Percentiles rank a stretch among this genome's conserved stretches.
Evolutionary conservation across 768 basidiomycete species (phyloP).

Genomic region (Russula foetens): DNA sequence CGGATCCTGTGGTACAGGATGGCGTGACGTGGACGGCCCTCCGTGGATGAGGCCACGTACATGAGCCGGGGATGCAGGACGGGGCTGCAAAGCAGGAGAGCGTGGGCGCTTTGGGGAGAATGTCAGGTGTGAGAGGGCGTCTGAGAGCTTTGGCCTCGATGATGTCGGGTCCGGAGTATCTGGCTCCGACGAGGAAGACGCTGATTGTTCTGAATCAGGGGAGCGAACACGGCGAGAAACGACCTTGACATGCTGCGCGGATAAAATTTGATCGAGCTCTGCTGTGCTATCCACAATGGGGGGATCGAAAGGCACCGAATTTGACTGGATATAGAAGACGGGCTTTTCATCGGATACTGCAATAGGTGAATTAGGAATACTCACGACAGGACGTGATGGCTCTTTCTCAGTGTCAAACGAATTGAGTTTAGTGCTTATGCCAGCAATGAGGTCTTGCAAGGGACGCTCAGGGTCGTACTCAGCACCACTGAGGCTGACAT

Average conservation of each 20-base stretch:
- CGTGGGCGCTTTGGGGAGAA: slow-evolving; percentile 76
- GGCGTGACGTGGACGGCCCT: not conserved
- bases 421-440: slow-evolving; percentile 47
- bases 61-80: slow-evolving; percentile 3
- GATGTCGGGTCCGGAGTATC: slow-evolving; percentile 34
- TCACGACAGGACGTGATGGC: slow-evolving; percentile 41
- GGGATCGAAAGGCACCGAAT: slow-evolving; percentile 40
- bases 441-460: slow-evolving; percentile 61
- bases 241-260: slow-evolving; percentile 43
- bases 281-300: slow-evolving; percentile 54
- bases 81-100: slow-evolving; percentile 14
- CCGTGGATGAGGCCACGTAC: not conserved
- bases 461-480: slow-evolving; percentile 86
- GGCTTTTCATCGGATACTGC: slow-evolving; percentile 1
- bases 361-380: slow-evolving; percentile 20
- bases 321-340: slow-evolving; percentile 18
- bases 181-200: slow-evolving; percentile 40
- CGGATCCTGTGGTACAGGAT: not conserved
- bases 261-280: slow-evolving; percentile 52
- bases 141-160: slow-evolving; percentile 56
- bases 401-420: slow-evolving; percentile 48
- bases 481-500: slow-evolving; percentile 58
- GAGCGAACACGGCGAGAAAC: slow-evolving; percentile 36
- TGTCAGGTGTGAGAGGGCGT: slow-evolving; percentile 58
- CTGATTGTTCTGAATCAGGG: slow-evolving; percentile 36